Base-by-base conservation (phyloP, 2,329 filamentous ascomycete genomes). In the Colletotrichum musae region DNA sequence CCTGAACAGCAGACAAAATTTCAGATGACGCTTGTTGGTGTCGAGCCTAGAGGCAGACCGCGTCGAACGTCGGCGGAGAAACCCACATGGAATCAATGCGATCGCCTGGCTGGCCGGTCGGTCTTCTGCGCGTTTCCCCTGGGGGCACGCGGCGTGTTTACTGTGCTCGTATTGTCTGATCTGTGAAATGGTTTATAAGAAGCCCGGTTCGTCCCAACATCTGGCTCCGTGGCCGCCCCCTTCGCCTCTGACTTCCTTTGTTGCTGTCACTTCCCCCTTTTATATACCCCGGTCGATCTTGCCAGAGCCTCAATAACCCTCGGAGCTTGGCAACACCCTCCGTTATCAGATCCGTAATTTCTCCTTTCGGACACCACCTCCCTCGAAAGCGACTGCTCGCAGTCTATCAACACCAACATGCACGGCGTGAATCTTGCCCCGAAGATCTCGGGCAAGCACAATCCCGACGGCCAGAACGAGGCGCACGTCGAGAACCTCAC, bases 401-500 rank as follows among this genome's bases (percentile, higher is more conserved):
- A 39, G 36, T 9, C 7, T 7, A 5, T 9, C 13, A 43, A 10
- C n/a, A 45, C n/a, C 15, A 4, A 52, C 5, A 70, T 70, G 67
- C 67, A 70, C 53, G 65, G 65, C 56, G 65, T 68, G n/a, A 59
- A 53, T 12, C 63, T 70, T 6, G 67, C 67, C 56, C 57, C 67
- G 26, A 70, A 52, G 45, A 45, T 57, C 18, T 70, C 67, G 62
- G 67, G 67, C 36, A 70, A 70, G 24, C 63, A 61, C 26, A 66
- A 70, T 56, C 67, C 67, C 12, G 56, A 70, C 56, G 13, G 63
- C 51, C 67, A 67, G 4, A 67, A 67, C 16, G 67, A 70, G 56
- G 67, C 67, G 47, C 67, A 70, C 45, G 24, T 70, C 21, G 67
- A 70, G 51, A 67, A 70, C 56, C 67, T 70, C 5, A 39, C 63